Evolutionary conservation across 306 rosid genomes (phyloP), one percentile per base, ranked within the genome.

Genomic region (Lablab purpureus): DNA sequence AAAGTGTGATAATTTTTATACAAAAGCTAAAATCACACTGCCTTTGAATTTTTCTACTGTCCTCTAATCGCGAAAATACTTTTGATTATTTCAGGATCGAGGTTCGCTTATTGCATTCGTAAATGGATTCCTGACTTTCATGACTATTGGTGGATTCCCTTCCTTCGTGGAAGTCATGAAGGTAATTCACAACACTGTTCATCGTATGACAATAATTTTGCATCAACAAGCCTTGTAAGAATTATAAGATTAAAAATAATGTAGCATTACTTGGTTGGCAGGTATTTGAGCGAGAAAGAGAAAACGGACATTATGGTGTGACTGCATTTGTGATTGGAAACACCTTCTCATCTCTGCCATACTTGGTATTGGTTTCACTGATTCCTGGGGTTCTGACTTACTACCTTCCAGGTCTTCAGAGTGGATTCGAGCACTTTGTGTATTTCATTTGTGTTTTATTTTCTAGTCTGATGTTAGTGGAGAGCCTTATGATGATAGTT

Each of bases 121-220:
- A 3, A 76, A 81, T 28, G 64, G 90, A 32, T 93, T 91, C 78
- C 13, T 93, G 10, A 93, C 94, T 41, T 91, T 93, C 85, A 93
- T 93, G 98, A 88, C 88, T 46, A 87, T 93, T 46, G 96, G 97
- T 75, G 98, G 96, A 67, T 93, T 93, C 75, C 94, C 94, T 81
- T 93, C 98, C 51, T 93, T 91, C 81, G 97, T 91, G 34, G 97
- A 93, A 62, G 98, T 89, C 77, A 87, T 91, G 94, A 87, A 93
- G 91, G 93, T 89, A 27, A 77, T 25, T 36, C 9, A 11, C 0
- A 56, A 0, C 2, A 56, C 0, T 41, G 13, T 41, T 7, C 41
- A 30, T 30, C 34, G 4, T 30, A 27, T 27, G 1, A 27, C 28
- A 10, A 12, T 23, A 25, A 12, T 28, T 0, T n/a, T 0, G 3